Evolutionary conservation across 1,284 basidiomycete genomes (phyloP), one percentile per base, ranked within the genome.

Genomic region (Rhodotorula sp.): DNA sequence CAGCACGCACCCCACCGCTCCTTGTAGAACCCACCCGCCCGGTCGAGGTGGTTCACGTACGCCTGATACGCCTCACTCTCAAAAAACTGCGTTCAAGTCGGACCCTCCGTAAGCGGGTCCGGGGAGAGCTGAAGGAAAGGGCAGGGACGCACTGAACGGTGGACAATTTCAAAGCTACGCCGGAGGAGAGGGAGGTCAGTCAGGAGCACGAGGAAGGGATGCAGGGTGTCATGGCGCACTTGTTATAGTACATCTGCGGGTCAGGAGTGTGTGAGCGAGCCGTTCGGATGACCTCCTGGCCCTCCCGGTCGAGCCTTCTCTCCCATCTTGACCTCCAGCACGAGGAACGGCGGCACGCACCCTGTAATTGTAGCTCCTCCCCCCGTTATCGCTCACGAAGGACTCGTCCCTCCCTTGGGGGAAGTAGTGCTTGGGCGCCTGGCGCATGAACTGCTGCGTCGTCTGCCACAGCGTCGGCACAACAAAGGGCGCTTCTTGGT

Each of bases 1-100:
- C 13, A 22, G 36, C n/a, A 54, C 65, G 48, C 39, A 68, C 66
- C 66, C 66, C 64, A 66, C 4, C 64, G 64, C 41, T 66, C 64
- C 19, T 19, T 27, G 46, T 66, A 66, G 39, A 66, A 66, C 7
- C 64, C 64, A 25, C 50, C 50, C 1, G 48, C 37, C 17, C 53
- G 32, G 64, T 66, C 57, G 39, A 66, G 58, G 64, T 66, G 53
- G 29, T 39, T 15, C 29, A 54, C 50, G 32, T 55, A 66, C 21
- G 57, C 57, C 36, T 54, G 50, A n/a, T 66, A 66, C n/a, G 64
- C 29, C 37, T 60, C 64, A 9, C 58, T 61, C 25, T 60, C 64
- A 25, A 66, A 22, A 32, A 66, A 66, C 64, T 66, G 32, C 21
- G 39, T 39, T 36, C 1, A 39, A 3, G 7, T 25, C 4, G 13